These are phyloP conservation scores for Dryas octopetala DNA, from an alignment of 306 rosid species.

Conservation along the genomic window DNA sequence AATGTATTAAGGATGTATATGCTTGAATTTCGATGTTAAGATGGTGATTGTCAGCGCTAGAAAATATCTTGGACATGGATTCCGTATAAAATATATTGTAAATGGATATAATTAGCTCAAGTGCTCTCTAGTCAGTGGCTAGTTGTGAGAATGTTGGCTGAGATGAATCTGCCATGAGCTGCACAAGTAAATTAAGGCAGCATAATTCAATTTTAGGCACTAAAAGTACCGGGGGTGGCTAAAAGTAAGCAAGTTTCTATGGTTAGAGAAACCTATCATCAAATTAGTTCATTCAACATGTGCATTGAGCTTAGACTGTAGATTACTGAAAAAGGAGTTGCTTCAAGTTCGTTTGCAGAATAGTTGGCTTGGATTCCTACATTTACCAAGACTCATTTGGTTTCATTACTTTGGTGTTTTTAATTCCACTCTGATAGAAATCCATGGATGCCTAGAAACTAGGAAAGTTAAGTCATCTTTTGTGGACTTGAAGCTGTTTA, in stretches of 20 bases:
- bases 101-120: not conserved
- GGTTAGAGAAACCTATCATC: not conserved
- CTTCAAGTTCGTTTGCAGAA: not conserved
- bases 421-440: not conserved
- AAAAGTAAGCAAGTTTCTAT: not conserved
- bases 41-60: conserved; percentile 7
- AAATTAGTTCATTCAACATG: not conserved
- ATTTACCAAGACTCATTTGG: not conserved
- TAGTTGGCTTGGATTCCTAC: not conserved
- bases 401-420: not conserved
- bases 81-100: not conserved
- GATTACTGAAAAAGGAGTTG: conserved; percentile 1
- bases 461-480: conserved; percentile 3
- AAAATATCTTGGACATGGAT: conserved; percentile 4
- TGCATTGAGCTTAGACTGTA: not conserved
- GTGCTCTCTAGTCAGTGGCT: conserved; percentile 2
- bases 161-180: not conserved
- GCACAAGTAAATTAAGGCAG: not conserved
- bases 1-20: not conserved
- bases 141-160: not conserved
- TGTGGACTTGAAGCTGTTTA: conserved; percentile 2
- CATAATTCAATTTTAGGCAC: not conserved
- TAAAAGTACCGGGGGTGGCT: not conserved
- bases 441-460: not conserved
- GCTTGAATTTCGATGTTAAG: not conserved